Evolutionary conservation across 768 basidiomycete genomes (phyloP), one percentile per base, ranked within the genome.

Genomic region (Macrocybe gigantea): DNA sequence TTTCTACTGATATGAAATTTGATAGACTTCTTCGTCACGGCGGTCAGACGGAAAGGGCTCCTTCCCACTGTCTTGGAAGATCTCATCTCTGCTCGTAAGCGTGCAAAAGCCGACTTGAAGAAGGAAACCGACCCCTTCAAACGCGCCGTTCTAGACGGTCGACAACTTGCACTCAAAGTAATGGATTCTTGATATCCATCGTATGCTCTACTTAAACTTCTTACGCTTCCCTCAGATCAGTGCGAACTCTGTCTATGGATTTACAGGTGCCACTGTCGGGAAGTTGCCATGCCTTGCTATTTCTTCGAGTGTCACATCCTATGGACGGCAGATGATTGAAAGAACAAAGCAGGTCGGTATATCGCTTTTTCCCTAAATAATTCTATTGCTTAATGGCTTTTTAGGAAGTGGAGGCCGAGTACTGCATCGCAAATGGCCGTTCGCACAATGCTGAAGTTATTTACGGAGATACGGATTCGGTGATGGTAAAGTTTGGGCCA

Each of bases 281-380:
- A 98, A 97, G 66, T 71, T 99, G 11, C 93, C 96, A 4, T 99
- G 96, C 72, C 73, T 98, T 37, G 71, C 92, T 7, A 99, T 99
- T 52, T 98, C 96, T 10, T 97, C 94, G 2, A 93, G 91, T 68
- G 80, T 83, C 37, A 99, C 96, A 1, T 81, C 96, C 0, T 99
- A 96, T 64, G 96, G 96, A 57, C 91, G 96, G 49, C 88, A 96
- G 64, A 99, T 99, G 96, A 98, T 99, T 51, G 95, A 98, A 64
- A 84, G 82, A 62, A 99, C 96, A 2, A 98, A 94, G 64, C 77
- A 85, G 70, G 90, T 85, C 35, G 5, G 73, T 63, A 8, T 33
- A 56, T 29, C 33, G 10, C 30, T 7, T 47, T 13, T 7, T 45
- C 31, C 33, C 12, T 36, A 47, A 33, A 31, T 6, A 30, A n/a